Conservation (phyloP, 164 flowering plant species). For the Vitis riparia region DNA sequence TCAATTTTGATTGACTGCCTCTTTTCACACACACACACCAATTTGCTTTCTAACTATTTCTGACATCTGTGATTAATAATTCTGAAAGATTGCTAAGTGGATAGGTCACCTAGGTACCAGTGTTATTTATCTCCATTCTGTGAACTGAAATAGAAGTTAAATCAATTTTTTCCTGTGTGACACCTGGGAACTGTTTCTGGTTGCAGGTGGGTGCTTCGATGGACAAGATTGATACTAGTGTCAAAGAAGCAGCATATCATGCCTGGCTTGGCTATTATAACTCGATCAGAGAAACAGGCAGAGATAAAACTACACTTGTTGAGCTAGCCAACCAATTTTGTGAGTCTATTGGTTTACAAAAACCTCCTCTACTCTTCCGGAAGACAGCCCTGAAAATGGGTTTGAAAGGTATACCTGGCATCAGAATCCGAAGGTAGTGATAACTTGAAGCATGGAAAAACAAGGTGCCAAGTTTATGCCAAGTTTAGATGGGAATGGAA, state of each 20-base stretch:
- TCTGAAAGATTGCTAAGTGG: background rate
- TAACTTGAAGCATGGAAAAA: background rate
- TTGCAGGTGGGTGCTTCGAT: slow-evolving; percentile 68
- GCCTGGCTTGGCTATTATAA: slow-evolving; percentile 99
- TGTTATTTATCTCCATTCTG: background rate
- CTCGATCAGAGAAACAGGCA: slow-evolving; percentile 79
- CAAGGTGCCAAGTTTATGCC: too few relatives aligned
- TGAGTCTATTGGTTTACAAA: slow-evolving; percentile 69
- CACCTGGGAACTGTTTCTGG: too few relatives aligned
- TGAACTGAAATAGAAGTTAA: background rate
- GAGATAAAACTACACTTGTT: slow-evolving; percentile 85
- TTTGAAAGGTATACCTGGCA: slow-evolving; percentile 82
- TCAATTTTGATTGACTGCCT: background rate
- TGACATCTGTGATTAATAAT: too few relatives aligned
- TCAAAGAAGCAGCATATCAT: slow-evolving; percentile 96
- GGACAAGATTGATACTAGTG: slow-evolving; percentile 60
- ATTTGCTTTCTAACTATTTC: background rate
- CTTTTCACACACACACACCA: background rate
- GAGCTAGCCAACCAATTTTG: slow-evolving; percentile 72
- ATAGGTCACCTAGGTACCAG: background rate
- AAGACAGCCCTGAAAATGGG: slow-evolving; percentile 94
- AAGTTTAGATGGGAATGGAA: too few relatives aligned
- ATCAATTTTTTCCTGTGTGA: background rate
- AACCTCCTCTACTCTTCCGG: slow-evolving; percentile 72
- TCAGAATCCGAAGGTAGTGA: slow-evolving; percentile 56